Evolutionary conservation across 345 rosid species (phyloP), one percentile per base, ranked within the genome.

Genomic region (Syzygium oleosum): DNA sequence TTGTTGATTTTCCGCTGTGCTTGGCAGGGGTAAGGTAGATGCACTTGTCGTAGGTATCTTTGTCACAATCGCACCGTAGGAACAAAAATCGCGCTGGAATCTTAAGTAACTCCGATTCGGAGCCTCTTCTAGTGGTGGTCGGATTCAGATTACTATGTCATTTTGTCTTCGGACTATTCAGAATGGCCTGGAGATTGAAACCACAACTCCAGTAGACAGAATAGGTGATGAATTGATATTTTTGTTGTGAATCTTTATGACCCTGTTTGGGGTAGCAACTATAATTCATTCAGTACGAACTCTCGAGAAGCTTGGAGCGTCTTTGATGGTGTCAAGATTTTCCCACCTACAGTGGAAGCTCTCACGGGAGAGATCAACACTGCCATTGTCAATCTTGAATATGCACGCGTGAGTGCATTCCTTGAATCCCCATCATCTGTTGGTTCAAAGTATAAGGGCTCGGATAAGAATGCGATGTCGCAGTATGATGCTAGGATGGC

Each of bases 291-390:
- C 34, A 61, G 17, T 87, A 90, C 91, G 95, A 89, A 91, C 51
- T 90, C 94, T 12, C 91, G 87, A 80, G 91, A 86, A 84, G 88
- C 91, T 94, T 21, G 97, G 90, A 54, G 87, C 90, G 14, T 59
- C 65, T 59, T 43, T 43, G 46, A 43, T 43, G 7, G 46, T 43
- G 46, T 43, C 46, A 43, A 43, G 46, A 43, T 43, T 43, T 43
- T 43, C 46, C 46, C 46, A 43, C 46, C 46, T 43, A 43, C 46
- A 43, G 46, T 43, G 7, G 46, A 43, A 43, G 46, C 46, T 89
- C 91, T 95, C 23, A 91, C 88, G 95, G 92, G 94, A 34, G 92
- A 94, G 87, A 93, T 94, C 80, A 90, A 93, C 89, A 38, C 91
- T 19, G 94, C 95, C 38, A 91, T 94, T 65, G 73, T 90, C 21